These are phyloP conservation scores for Penicillium arizonense DNA, from an alignment of 495 filamentous ascomycete genomes.

Conservation along the genomic window DNA sequence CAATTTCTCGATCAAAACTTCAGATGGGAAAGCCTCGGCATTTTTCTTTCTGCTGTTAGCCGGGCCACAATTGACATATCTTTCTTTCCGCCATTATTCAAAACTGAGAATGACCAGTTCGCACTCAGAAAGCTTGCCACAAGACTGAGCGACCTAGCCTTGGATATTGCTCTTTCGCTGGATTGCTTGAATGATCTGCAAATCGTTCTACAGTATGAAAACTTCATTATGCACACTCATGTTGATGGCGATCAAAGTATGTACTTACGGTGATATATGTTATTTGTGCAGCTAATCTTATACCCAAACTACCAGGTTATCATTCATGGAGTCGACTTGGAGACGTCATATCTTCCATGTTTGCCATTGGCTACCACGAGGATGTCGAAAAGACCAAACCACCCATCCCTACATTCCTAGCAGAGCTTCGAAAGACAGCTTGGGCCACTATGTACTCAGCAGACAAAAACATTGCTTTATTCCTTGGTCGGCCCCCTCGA, in stretches of 20 bases:
- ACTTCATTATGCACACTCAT: conserved; percentile 43
- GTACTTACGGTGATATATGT: background rate
- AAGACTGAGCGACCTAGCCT: conserved; percentile 26
- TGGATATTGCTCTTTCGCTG: conserved; percentile 39
- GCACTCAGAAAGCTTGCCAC: conserved; percentile 27
- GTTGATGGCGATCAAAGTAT: conserved; percentile 47
- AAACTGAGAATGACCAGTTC: conserved; percentile 26
- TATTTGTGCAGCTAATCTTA: background rate
- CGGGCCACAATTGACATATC: conserved; percentile 36
- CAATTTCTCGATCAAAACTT: conserved; percentile 35
- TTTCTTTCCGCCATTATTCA: conserved; percentile 33
- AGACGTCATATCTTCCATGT: conserved; percentile 39
- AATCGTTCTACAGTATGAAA: conserved; percentile 43
- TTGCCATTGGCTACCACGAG: conserved; percentile 45
- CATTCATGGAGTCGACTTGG: conserved; percentile 44
- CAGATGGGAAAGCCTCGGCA: conserved; percentile 43
- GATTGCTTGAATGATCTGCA: conserved; percentile 45
- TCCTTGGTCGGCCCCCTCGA: conserved; percentile 41
- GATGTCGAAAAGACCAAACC: conserved; percentile 29
- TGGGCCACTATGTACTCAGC: conserved; percentile 41
- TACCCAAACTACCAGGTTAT: conserved; percentile 26
- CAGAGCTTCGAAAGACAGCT: conserved; percentile 32
- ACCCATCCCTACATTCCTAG: conserved; percentile 32
- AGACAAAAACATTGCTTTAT: conserved; percentile 45
- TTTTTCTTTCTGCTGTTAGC: conserved; percentile 37